Evolutionary conservation across 2,329 filamentous ascomycete genomes (phyloP).

Genomic region (Ophiocordyceps camponoti-floridani): DNA sequence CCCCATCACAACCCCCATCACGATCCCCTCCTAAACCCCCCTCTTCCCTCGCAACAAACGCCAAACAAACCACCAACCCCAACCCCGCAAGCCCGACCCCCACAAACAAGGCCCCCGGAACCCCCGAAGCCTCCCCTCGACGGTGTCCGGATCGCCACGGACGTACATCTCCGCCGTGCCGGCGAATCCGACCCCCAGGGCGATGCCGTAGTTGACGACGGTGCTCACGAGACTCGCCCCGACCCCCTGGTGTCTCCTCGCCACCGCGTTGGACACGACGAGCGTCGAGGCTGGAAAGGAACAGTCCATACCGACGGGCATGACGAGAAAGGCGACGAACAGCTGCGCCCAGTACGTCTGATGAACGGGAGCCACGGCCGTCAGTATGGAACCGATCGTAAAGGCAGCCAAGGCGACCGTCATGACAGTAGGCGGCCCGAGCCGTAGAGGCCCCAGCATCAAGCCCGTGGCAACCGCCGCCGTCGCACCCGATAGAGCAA

Average conservation of each 20-base stretch:
- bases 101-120: constrained; percentile 11
- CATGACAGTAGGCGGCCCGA: constrained; percentile 22
- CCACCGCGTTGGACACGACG: constrained; percentile 35
- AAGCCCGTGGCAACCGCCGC: constrained; percentile 26
- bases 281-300: constrained; percentile 44
- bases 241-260: constrained; percentile 26
- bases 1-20: no score
- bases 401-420: constrained; percentile 25
- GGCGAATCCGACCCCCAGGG: constrained; percentile 45
- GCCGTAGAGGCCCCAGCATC: constrained; percentile 18
- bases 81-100: constrained; percentile 18
- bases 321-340: constrained; percentile 39
- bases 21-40: background rate
- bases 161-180: constrained; percentile 39
- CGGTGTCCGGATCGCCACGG: constrained; percentile 6
- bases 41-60: background rate
- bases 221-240: constrained; percentile 40
- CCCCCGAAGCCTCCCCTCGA: constrained; percentile 3
- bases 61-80: constrained; percentile 5
- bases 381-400: constrained; percentile 21
- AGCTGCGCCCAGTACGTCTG: constrained; percentile 48
- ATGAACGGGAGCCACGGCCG: constrained; percentile 27
- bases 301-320: constrained; percentile 49
- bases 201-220: constrained; percentile 51
- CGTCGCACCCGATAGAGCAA: constrained; percentile 21